A percentile compares a stretch with the other conserved stretches of the same genome.
Conservation (phyloP, 2,329 filamentous ascomycete genomes). For the Alternaria sp. region DNA sequence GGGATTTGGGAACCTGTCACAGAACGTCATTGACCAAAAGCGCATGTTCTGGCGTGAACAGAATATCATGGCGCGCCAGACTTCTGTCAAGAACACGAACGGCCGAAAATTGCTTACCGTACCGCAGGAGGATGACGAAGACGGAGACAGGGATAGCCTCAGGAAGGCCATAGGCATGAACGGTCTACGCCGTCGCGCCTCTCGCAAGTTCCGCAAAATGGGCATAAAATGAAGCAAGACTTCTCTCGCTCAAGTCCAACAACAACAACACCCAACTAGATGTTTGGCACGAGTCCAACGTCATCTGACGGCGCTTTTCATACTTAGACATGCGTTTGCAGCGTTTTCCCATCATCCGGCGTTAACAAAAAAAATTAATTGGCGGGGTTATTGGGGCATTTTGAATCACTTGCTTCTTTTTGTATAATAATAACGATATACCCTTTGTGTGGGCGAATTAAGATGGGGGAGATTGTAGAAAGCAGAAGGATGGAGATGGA, state of each 20-base stretch:
- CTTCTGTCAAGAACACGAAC: slow-evolving; percentile 29
- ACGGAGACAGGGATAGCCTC: slow-evolving; percentile 30
- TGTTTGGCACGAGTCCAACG: slow-evolving; percentile 7
- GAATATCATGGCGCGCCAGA: slow-evolving; percentile 38
- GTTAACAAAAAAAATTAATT: slow-evolving; percentile 12
- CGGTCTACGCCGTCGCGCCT: slow-evolving; percentile 36
- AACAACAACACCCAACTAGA: neutral
- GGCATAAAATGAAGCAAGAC: slow-evolving; percentile 20
- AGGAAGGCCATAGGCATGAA: slow-evolving; percentile 30
- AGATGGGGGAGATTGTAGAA: slow-evolving; percentile 10
- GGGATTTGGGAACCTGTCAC: slow-evolving; percentile 81
- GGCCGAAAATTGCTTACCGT: slow-evolving; percentile 17
- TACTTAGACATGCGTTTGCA: slow-evolving; percentile 14
- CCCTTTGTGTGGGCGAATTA: slow-evolving; percentile 26
- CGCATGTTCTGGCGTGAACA: slow-evolving; percentile 57
- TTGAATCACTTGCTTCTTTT: slow-evolving; percentile 17
- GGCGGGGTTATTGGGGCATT: neutral
- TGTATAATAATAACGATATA: slow-evolving; percentile 37
- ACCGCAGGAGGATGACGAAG: slow-evolving; percentile 30
- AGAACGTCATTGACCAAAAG: slow-evolving; percentile 80
- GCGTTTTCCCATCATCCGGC: slow-evolving; percentile 13
- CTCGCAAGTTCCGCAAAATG: slow-evolving; percentile 37
- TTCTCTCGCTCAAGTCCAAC: slow-evolving; percentile 1
- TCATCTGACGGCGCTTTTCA: neutral
- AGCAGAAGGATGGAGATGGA: neutral